Conservation (phyloP, 2,329 filamentous ascomycete genomes). For the Colletotrichum zoysiae region DNA sequence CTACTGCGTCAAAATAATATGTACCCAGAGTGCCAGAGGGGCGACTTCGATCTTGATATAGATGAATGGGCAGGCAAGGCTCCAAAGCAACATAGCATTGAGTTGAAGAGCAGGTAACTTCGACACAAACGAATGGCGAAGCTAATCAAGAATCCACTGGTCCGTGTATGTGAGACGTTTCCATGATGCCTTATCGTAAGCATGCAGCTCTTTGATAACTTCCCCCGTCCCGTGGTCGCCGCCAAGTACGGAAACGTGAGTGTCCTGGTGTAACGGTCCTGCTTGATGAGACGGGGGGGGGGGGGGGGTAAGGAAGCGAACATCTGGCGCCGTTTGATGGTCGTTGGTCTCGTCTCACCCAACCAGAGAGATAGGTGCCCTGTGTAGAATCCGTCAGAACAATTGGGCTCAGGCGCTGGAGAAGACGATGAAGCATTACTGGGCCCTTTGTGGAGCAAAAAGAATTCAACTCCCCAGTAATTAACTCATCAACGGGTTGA, state of each 20-base stretch:
- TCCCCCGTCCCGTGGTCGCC: constrained; percentile 30
- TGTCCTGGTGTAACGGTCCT: constrained; percentile 33
- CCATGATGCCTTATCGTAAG: constrained; percentile 25
- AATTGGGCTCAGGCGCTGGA: background rate
- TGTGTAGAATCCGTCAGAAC: background rate
- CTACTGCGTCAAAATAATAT: background rate
- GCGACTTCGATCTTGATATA: background rate
- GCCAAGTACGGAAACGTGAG: constrained; percentile 25
- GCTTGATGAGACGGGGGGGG: background rate
- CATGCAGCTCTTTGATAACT: constrained; percentile 25
- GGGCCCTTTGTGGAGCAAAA: constrained; percentile 30
- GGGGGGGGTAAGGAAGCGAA: background rate
- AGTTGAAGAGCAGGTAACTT: background rate
- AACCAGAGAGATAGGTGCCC: constrained; percentile 6
- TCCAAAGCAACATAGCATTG: background rate
- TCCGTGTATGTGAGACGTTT: background rate
- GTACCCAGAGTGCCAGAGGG: background rate
- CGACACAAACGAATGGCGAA: background rate
- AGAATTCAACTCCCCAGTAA: constrained; percentile 10
- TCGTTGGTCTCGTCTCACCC: constrained; percentile 13
- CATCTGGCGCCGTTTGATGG: background rate
- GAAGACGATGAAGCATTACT: constrained; percentile 31
- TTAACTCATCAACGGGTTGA: constrained; percentile 26
- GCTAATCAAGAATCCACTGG: background rate
- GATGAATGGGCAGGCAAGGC: background rate